Evolutionary conservation across 2,329 filamentous ascomycete species (phyloP), one percentile per base, ranked within the genome.

Genomic region (Diaporthe australafricana): DNA sequence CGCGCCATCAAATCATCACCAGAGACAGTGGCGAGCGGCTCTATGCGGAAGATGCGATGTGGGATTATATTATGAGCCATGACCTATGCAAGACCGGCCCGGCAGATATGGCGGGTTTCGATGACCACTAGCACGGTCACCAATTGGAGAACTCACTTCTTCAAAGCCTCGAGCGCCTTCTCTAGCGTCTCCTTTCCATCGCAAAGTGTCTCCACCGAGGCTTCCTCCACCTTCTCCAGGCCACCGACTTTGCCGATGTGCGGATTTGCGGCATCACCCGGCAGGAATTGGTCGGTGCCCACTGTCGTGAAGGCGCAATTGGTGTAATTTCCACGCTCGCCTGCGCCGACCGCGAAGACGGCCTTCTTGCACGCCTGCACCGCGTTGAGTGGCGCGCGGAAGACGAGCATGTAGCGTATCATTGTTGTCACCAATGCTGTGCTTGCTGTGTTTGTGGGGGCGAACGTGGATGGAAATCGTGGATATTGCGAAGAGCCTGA

Each of bases 271-370:
- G 83, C 79, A 69, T 85, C 84, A 0, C 88, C 89, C 0, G 91
- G 91, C 0, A 89, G 87, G 79, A 93, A 94, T 77, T 93, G 91
- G 0, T 90, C 91, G 0, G 83, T 89, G 85, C 86, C n/a, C n/a
- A n/a, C n/a, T n/a, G n/a, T n/a, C n/a, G n/a, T n/a, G n/a, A n/a
- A n/a, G n/a, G n/a, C n/a, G 77, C 83, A 87, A 74, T 90, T 87
- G 32, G 86, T 87, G 77, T 90, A 90, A 75, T 38, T 6, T 84
- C 85, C 0, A 86, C 85, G 71, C 17, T 84, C 81, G 32, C 89
- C 88, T 2, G 87, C 88, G n/a, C 88, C 88, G 20, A 87, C 86
- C 22, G 82, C 82, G 77, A 90, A 90, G 75, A 90, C 82, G 72
- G 88, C 88, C 0, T 80, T 70, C 78, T 90, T 90, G 79, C 86